phyloP scores from a whole-genome alignment of 331 rosid genomes.

The Spiraea crenata region DNA sequence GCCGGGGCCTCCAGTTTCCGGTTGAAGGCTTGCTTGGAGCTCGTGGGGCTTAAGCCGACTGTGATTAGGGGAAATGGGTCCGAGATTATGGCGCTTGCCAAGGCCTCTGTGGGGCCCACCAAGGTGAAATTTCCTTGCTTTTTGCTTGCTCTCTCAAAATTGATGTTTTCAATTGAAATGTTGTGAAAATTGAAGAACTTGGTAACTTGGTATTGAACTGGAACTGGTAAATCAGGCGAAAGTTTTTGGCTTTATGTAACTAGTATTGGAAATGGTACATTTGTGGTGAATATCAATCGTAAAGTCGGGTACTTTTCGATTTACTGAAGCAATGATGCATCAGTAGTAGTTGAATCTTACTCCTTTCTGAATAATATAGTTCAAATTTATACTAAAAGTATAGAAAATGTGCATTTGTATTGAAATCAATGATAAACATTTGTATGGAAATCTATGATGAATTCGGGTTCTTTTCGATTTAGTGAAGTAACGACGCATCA shows the following conservation, averaged over 20 bases:
- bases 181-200: not conserved
- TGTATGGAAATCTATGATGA: no score
- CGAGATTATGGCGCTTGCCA: constrained; percentile 70
- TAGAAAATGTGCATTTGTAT: no score
- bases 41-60: constrained; percentile 53
- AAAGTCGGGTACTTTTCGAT: no score
- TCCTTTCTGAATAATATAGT: no score
- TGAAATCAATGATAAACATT: no score
- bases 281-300: not conserved
- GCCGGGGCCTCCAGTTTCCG: constrained; percentile 68
- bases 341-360: not conserved
- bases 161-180: constrained; percentile 14
- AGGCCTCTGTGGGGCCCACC: constrained; percentile 34
- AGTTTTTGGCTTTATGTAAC: not conserved
- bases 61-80: constrained; percentile 82
- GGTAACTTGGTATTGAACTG: no score
- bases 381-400: no score
- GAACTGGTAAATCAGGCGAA: not conserved
- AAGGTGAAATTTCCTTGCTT: constrained; percentile 43
- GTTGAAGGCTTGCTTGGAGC: constrained; percentile 63
- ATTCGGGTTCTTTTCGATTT: no score
- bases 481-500: no score
- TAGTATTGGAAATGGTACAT: not conserved
- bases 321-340: not conserved
- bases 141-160: not conserved